These are phyloP conservation scores for Cadophora sp. DNA, from an alignment of 2,329 filamentous ascomycete species.

Conservation along the genomic window DNA sequence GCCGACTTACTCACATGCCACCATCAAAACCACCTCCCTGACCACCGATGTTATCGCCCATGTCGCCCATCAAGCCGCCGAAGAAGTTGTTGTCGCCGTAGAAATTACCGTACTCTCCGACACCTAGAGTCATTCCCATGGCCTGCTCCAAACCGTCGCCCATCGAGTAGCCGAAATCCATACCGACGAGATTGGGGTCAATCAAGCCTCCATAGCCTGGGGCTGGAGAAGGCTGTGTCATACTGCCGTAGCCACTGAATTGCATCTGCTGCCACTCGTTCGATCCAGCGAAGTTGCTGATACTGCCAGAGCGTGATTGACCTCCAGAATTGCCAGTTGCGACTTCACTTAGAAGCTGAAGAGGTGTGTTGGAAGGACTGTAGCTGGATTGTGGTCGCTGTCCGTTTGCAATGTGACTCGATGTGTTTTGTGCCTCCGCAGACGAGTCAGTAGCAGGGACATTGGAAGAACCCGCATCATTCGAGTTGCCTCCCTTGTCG, in stretches of 20 bases:
- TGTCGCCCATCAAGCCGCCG: constrained; percentile 36
- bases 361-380: constrained; percentile 45
- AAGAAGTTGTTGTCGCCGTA: constrained; percentile 44
- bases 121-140: constrained; percentile 44
- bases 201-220: constrained; percentile 34
- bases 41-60: constrained; percentile 28
- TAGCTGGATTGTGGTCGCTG: constrained; percentile 39
- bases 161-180: constrained; percentile 41
- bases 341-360: constrained; percentile 52
- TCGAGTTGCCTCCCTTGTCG: constrained; percentile 28
- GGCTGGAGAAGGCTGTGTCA: constrained; percentile 31
- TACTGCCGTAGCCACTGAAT: constrained; percentile 9
- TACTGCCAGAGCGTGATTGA: constrained; percentile 35
- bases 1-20: constrained; percentile 1
- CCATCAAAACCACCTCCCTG: constrained; percentile 35
- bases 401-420: not conserved
- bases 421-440: constrained; percentile 7
- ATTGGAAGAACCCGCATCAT: not conserved
- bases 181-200: constrained; percentile 41
- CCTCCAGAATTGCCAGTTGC: constrained; percentile 46
- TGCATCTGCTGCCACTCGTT: constrained; percentile 35
- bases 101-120: constrained; percentile 43
- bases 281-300: constrained; percentile 33
- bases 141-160: constrained; percentile 46
- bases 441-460: constrained; percentile 10